phyloP scores from a whole-genome alignment of 1,284 basidiomycete species.

The Tylopilus sp. region DNA sequence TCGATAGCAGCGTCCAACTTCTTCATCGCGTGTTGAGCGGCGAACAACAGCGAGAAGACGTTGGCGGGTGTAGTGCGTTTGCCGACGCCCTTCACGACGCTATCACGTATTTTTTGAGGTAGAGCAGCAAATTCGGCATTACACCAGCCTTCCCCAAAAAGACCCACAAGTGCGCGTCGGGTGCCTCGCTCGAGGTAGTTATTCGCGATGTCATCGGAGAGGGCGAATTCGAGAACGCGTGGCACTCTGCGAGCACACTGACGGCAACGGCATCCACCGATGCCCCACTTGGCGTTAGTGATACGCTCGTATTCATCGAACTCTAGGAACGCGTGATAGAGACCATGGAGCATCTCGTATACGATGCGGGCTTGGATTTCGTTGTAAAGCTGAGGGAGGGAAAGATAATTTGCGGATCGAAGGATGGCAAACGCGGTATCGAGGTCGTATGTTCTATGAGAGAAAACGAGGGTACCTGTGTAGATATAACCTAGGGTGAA shows the following conservation, averaged over 20 bases:
- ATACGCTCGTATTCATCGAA: constrained; percentile 70
- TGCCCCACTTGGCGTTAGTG: constrained; percentile 69
- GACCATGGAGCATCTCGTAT: constrained; percentile 83
- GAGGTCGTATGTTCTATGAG: constrained; percentile 89
- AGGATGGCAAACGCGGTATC: constrained; percentile 88
- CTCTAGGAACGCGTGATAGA: constrained; percentile 76
- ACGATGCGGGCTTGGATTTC: constrained; percentile 81
- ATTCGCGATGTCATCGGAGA: constrained; percentile 71
- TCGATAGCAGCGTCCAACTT: constrained; percentile 54
- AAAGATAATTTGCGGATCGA: constrained; percentile 78
- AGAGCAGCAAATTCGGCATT: constrained; percentile 71
- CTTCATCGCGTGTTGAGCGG: constrained; percentile 58
- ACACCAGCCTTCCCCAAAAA: constrained; percentile 85
- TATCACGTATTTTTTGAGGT: constrained; percentile 60
- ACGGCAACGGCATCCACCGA: constrained; percentile 73
- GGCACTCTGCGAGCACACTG: constrained; percentile 76
- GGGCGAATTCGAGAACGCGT: constrained; percentile 75
- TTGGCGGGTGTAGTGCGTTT: constrained; percentile 62
- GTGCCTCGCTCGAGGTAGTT: constrained; percentile 65
- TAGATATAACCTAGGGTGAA: constrained; percentile 94
- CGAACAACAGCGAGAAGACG: constrained; percentile 61
- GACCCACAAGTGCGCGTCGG: constrained; percentile 66
- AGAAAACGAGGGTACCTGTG: constrained; percentile 89
- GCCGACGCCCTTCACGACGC: constrained; percentile 64
- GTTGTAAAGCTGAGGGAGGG: constrained; percentile 66